Conservation (phyloP, 2,329 filamentous ascomycete genomes). For the Sporothrix euskadiensis region DNA sequence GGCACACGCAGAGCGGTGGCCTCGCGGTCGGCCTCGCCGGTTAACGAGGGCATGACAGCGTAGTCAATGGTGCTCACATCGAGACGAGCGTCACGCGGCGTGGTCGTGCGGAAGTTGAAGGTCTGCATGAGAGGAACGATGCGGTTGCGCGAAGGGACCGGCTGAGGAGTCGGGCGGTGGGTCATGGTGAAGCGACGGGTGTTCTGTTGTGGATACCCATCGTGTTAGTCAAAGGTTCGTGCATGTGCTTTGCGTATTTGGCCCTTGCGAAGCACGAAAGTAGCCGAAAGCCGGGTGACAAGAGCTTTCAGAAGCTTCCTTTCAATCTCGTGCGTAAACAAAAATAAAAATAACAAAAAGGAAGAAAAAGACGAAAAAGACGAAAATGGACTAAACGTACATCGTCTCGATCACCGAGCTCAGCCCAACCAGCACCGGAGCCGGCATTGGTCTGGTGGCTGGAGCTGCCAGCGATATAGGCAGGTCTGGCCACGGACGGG, state of each 20-base stretch:
- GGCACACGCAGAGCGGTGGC: slow-evolving; percentile 60
- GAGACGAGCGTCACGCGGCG: slow-evolving; percentile 41
- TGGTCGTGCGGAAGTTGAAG: slow-evolving; percentile 60
- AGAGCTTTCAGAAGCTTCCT: background rate
- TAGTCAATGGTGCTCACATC: slow-evolving; percentile 51
- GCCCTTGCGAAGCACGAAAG: background rate
- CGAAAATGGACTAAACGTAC: slow-evolving; percentile 39
- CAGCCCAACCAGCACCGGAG: slow-evolving; percentile 48
- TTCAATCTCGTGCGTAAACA: background rate
- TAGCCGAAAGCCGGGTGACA: background rate
- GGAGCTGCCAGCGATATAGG: slow-evolving; percentile 35
- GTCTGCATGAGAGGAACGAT: slow-evolving; percentile 63
- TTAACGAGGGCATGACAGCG: slow-evolving; percentile 51
- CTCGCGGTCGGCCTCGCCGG: slow-evolving; percentile 30
- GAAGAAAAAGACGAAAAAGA: background rate
- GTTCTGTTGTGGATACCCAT: slow-evolving; percentile 24
- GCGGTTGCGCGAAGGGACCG: slow-evolving; percentile 45
- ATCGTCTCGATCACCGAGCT: slow-evolving; percentile 47
- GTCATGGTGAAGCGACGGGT: slow-evolving; percentile 48
- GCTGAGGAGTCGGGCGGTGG: slow-evolving; percentile 51
- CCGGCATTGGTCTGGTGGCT: slow-evolving; percentile 42
- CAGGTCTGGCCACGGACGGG: slow-evolving; percentile 41
- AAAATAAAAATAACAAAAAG: background rate
- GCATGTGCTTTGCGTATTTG: too few relatives aligned
- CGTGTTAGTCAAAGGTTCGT: slow-evolving; percentile 8